Percentiles rank a stretch among this genome's conserved stretches.
Conservation (phyloP, 805 yeast species). For the Candida xiaguanensis region DNA sequence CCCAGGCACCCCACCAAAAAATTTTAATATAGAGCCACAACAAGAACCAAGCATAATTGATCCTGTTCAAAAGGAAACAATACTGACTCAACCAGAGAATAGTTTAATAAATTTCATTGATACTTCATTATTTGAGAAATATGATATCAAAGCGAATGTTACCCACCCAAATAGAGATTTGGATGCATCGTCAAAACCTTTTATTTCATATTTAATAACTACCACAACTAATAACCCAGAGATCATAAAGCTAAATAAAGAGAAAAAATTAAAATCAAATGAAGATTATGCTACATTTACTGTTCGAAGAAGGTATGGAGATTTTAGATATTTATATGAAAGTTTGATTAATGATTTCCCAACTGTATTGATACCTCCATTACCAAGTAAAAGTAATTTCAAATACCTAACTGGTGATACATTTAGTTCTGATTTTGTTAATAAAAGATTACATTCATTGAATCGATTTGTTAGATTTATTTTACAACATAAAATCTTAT, state of each 20-base stretch:
- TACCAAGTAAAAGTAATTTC: conserved; percentile 87
- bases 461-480: conserved; percentile 72
- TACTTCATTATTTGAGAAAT: conserved; percentile 12
- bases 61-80: background rate
- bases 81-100: too few relatives aligned
- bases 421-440: conserved; percentile 79
- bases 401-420: conserved; percentile 94
- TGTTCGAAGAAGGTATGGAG: conserved; percentile 81
- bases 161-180: conserved; percentile 63
- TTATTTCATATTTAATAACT: conserved; percentile 64
- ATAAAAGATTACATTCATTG: conserved; percentile 75
- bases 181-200: conserved; percentile 70
- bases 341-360: conserved; percentile 77
- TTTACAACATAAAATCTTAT: conserved; percentile 67
- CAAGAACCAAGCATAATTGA: background rate
- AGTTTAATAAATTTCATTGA: conserved; percentile 1
- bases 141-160: conserved; percentile 34
- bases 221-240: conserved; percentile 62
- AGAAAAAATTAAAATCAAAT: conserved; percentile 16
- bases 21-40: background rate
- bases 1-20: background rate
- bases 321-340: conserved; percentile 74
- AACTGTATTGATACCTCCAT: conserved; percentile 83
- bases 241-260: conserved; percentile 33
- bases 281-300: conserved; percentile 28